phyloP scores from a whole-genome alignment of 768 basidiomycete species.

The Favolaschia claudopus region DNA sequence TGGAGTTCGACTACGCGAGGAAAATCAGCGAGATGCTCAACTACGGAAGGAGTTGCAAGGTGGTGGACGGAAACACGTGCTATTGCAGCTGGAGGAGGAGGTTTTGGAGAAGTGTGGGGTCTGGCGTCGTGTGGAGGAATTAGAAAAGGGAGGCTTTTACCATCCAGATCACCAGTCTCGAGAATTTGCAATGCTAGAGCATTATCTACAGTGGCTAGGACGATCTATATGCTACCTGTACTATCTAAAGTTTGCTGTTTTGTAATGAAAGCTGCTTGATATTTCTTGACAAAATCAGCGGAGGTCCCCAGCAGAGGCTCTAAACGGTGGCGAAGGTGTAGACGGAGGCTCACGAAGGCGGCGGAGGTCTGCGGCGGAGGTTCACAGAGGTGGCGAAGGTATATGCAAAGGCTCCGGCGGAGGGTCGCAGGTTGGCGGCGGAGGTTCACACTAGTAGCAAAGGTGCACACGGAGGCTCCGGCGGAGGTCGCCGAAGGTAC shows the following conservation, averaged over 20 bases:
- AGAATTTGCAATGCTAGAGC: neutral
- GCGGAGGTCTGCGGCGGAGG: no score
- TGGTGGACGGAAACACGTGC: neutral
- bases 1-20: neutral
- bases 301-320: no score
- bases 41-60: neutral
- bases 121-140: no score
- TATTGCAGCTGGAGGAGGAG: neutral
- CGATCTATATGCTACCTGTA: no score
- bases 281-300: neutral
- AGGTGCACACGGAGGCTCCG: no score
- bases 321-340: neutral
- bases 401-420: no score
- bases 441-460: neutral
- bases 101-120: no score
- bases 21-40: neutral
- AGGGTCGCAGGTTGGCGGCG: no score
- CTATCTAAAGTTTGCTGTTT: neutral
- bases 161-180: neutral
- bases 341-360: no score
- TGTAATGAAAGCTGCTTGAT: neutral
- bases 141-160: neutral
- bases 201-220: neutral
- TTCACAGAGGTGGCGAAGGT: neutral
- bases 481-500: no score